Evolutionary conservation across 2,329 filamentous ascomycete species (phyloP).

Genomic region (Hypoxylon sp.): DNA sequence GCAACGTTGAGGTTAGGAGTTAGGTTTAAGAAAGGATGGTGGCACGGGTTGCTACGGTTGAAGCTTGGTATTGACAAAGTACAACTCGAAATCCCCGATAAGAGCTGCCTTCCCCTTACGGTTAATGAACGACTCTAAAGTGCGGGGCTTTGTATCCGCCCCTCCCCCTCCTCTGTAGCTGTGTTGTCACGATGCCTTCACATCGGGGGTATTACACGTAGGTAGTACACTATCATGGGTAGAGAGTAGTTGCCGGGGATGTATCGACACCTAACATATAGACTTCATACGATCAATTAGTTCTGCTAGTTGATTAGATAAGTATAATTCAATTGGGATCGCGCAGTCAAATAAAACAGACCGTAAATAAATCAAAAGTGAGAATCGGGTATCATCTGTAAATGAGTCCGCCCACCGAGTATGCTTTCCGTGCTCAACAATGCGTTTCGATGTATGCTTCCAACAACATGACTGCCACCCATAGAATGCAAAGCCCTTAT

Average conservation of each 20-base stretch:
- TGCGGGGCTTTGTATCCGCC: slow-evolving; percentile 11
- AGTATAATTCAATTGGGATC: too few species aligned
- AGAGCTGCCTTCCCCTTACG: slow-evolving; percentile 31
- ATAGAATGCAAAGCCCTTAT: slow-evolving; percentile 25
- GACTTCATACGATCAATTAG: neutral
- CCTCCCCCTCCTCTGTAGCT: neutral
- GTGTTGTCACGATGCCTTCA: neutral
- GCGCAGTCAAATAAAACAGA: too few species aligned
- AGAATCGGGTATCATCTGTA: slow-evolving; percentile 36
- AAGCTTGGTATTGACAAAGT: slow-evolving; percentile 24
- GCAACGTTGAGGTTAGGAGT: neutral
- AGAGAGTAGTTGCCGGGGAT: too few species aligned
- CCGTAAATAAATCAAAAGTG: slow-evolving; percentile 3
- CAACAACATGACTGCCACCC: slow-evolving; percentile 12
- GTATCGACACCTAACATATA: too few species aligned
- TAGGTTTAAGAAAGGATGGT: slow-evolving; percentile 3
- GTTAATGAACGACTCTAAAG: slow-evolving; percentile 18
- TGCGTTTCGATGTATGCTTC: slow-evolving; percentile 22
- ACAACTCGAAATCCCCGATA: slow-evolving; percentile 17
- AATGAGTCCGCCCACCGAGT: slow-evolving; percentile 19
- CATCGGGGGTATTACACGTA: neutral
- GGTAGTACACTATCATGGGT: too few species aligned
- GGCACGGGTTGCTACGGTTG: slow-evolving; percentile 29
- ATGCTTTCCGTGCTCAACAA: slow-evolving; percentile 25
- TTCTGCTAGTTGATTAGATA: neutral